A percentile compares a stretch with the other conserved stretches of the same genome.
Conservation (phyloP, 2,329 filamentous ascomycete genomes). For the Neurospora crassa region DNA sequence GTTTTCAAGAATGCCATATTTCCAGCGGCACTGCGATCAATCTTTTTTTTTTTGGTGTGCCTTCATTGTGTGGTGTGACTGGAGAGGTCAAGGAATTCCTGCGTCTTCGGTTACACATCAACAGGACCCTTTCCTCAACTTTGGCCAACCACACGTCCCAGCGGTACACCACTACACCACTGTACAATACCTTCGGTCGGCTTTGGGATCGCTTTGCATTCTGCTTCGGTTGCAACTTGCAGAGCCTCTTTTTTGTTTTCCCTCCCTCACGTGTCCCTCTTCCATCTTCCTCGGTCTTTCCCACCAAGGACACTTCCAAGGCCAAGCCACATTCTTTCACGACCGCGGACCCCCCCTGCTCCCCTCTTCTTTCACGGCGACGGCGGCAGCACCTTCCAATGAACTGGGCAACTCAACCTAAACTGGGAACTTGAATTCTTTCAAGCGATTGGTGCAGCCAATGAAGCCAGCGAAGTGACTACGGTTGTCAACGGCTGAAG, state of each 20-base stretch:
- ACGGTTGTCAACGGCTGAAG: constrained; percentile 2
- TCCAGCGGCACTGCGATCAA: neutral
- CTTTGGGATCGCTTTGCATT: neutral
- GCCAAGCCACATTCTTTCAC: neutral
- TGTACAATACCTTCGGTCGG: neutral
- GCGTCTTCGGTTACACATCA: neutral
- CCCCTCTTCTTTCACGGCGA: neutral
- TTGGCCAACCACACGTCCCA: neutral
- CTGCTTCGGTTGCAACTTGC: neutral
- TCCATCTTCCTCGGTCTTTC: neutral
- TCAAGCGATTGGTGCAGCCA: neutral
- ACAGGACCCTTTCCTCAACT: neutral
- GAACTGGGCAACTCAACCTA: neutral
- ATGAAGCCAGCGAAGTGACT: neutral
- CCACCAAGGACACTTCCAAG: neutral
- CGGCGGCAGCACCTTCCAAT: neutral
- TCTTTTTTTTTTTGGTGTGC: neutral
- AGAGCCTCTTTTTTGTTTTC: neutral
- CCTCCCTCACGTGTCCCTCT: neutral
- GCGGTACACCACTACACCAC: neutral
- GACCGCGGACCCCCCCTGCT: neutral
- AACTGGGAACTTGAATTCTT: neutral
- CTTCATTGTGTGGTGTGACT: neutral
- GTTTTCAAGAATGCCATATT: neutral
- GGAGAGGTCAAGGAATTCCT: neutral